Evolutionary conservation across 2,329 filamentous ascomycete species (phyloP).

Genomic region (Didymella pinodella): DNA sequence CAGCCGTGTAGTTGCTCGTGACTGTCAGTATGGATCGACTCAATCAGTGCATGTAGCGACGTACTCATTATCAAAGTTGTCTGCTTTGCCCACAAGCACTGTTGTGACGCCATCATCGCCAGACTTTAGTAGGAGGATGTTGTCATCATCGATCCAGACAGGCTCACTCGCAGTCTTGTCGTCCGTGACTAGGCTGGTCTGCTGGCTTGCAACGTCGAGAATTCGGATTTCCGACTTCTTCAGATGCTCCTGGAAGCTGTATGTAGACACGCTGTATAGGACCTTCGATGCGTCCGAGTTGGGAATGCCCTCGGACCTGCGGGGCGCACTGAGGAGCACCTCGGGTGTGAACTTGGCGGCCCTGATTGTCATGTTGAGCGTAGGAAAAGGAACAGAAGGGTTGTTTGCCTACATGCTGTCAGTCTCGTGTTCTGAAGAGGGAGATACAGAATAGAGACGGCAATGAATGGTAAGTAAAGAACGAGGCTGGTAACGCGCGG

Average conservation of each 20-base stretch:
- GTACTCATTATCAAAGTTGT: constrained; percentile 46
- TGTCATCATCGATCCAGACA: constrained; percentile 76
- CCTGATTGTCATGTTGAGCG: constrained; percentile 69
- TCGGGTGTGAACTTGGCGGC: constrained; percentile 77
- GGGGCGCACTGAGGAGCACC: constrained; percentile 77
- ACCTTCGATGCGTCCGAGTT: constrained; percentile 71
- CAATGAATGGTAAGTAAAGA: constrained; percentile 1
- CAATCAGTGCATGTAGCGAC: not conserved
- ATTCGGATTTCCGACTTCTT: constrained; percentile 74
- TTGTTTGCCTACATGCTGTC: constrained; percentile 20
- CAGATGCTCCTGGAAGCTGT: constrained; percentile 79
- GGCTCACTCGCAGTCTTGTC: constrained; percentile 73
- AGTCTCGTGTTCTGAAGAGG: constrained; percentile 17
- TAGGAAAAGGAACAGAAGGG: not conserved
- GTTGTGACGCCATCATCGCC: constrained; percentile 52
- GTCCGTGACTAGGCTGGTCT: constrained; percentile 71
- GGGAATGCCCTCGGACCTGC: constrained; percentile 74
- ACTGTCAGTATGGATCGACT: constrained; percentile 7
- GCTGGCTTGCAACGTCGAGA: constrained; percentile 72
- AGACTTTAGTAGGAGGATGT: constrained; percentile 64
- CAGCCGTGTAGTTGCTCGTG: constrained; percentile 52
- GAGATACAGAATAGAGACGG: constrained; percentile 16
- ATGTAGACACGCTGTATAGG: constrained; percentile 75
- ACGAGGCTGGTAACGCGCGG: constrained; percentile 6
- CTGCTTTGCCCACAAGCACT: constrained; percentile 45